Evolutionary conservation across 2,329 filamentous ascomycete genomes (phyloP).

Genomic region (Coniochaeta ligniaria): DNA sequence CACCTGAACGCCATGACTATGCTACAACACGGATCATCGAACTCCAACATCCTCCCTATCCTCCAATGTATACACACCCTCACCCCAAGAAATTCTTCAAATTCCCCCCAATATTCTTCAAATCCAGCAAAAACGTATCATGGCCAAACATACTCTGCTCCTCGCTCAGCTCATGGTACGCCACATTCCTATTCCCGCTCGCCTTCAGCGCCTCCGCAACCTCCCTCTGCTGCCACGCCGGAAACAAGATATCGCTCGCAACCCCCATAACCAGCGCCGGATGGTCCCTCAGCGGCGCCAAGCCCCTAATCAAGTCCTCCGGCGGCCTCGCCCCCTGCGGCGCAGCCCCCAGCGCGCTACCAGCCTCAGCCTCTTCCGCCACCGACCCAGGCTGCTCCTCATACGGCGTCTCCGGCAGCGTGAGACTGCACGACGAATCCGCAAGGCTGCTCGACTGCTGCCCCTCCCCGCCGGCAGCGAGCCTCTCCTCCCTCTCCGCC

Average conservation of each 20-base stretch:
- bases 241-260: slow-evolving; percentile 92
- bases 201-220: slow-evolving; percentile 76
- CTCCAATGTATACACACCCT: slow-evolving; percentile 2
- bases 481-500: slow-evolving; percentile 48
- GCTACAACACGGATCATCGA: not conserved
- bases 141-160: slow-evolving; percentile 94
- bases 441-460: slow-evolving; percentile 31
- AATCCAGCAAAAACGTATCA: slow-evolving; percentile 88
- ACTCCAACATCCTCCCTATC: not conserved
- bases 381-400: slow-evolving; percentile 63
- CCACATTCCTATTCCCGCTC: slow-evolving; percentile 73
- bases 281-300: slow-evolving; percentile 64
- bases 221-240: slow-evolving; percentile 95
- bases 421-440: slow-evolving; percentile 65
- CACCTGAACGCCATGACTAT: not conserved
- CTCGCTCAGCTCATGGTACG: slow-evolving; percentile 86
- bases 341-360: slow-evolving; percentile 12
- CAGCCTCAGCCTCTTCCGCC: slow-evolving; percentile 14
- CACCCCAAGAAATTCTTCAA: slow-evolving; percentile 71
- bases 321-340: slow-evolving; percentile 52
- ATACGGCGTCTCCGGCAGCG: slow-evolving; percentile 76
- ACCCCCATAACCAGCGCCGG: slow-evolving; percentile 88
- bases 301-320: slow-evolving; percentile 69
- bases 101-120: slow-evolving; percentile 84
- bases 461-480: slow-evolving; percentile 21